phyloP scores from a whole-genome alignment of 1,284 basidiomycete genomes.

The Puccinia novopanici region DNA sequence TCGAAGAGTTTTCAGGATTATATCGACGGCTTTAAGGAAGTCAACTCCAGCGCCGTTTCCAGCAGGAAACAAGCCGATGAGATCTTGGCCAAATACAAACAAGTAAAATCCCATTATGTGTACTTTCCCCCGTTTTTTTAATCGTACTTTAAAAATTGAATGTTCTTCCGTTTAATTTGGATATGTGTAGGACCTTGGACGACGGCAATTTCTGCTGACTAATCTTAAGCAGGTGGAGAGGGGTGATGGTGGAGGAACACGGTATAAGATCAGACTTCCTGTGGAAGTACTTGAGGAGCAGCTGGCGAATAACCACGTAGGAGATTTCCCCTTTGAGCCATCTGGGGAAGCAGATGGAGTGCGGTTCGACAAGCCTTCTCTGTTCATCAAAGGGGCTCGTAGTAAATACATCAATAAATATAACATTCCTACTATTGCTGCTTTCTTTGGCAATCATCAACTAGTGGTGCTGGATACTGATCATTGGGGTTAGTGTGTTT shows the following conservation, averaged over 20 bases:
- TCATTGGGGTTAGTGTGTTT: conserved; percentile 49
- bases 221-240: conserved; percentile 32
- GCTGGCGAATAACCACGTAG: conserved; percentile 43
- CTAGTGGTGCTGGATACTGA: conserved; percentile 35
- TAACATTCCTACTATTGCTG: conserved; percentile 6
- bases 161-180: background rate
- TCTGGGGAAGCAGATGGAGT: background rate
- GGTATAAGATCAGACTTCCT: conserved; percentile 40
- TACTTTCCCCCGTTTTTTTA: background rate
- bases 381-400: conserved; percentile 46
- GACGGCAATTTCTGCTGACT: conserved; percentile 43
- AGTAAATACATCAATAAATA: conserved; percentile 48
- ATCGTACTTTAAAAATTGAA: background rate
- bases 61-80: conserved; percentile 46
- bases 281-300: conserved; percentile 34
- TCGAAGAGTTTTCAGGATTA: conserved; percentile 41
- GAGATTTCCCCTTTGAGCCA: conserved; percentile 44
- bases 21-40: conserved; percentile 38
- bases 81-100: conserved; percentile 36
- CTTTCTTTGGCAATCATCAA: conserved; percentile 26
- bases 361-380: conserved; percentile 14
- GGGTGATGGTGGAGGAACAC: background rate
- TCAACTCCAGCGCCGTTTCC: conserved; percentile 17
- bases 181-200: conserved; percentile 21
- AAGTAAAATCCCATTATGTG: background rate